Conservation (phyloP, 225 moss, liverwort and hornwort species). For the Pseudoscleropodium purum region DNA sequence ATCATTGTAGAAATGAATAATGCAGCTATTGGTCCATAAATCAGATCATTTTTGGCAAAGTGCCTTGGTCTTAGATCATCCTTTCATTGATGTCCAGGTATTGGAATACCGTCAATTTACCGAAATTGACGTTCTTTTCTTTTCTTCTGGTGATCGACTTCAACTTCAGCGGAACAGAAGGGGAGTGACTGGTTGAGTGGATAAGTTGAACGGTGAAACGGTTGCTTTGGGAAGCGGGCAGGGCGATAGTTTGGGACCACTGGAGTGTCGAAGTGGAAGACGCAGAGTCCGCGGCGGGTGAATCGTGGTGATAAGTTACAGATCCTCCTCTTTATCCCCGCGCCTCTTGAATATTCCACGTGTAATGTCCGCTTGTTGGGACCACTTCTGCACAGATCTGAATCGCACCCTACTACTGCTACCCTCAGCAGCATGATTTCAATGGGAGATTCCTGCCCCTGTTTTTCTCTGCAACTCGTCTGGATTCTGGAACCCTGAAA, state of each 20-base stretch:
- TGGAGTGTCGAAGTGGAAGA: neutral
- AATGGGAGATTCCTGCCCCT: neutral
- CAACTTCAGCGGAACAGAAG: neutral
- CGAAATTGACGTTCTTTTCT: neutral
- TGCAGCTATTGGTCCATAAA: neutral
- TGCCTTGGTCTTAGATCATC: neutral
- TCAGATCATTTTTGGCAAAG: neutral
- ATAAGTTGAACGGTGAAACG: neutral
- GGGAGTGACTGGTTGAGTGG: neutral
- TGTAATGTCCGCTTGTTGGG: neutral
- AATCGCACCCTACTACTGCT: neutral
- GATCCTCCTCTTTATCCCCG: neutral
- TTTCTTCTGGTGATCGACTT: neutral
- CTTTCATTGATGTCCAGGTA: neutral
- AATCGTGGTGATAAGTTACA: neutral
- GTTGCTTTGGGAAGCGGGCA: neutral
- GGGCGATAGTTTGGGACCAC: constrained; percentile 2
- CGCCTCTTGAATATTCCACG: neutral
- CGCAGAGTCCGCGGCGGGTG: neutral
- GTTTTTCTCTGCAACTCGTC: neutral
- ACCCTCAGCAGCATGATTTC: neutral
- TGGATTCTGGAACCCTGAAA: neutral
- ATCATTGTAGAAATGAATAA: neutral
- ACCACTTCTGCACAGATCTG: neutral
- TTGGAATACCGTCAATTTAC: neutral